Base-by-base conservation (phyloP, 2,329 filamentous ascomycete genomes). In the Alternaria triticina region DNA sequence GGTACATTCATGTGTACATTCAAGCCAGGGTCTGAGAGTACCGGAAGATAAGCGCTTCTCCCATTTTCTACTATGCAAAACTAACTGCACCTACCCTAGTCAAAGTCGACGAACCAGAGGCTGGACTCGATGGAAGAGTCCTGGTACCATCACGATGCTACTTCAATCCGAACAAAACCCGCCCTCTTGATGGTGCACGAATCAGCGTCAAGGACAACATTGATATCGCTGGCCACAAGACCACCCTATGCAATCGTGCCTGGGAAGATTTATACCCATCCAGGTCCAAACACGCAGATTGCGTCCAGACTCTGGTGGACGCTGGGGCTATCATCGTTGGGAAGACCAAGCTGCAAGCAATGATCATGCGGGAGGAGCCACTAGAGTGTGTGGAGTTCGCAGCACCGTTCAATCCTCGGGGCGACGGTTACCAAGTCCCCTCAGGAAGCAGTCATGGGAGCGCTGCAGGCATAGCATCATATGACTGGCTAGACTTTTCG, bases 261-360 rank as follows among this genome's bases (percentile, higher is more conserved):
- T 71, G 51, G 33, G 27, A 45, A 12, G 25, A 55, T 2, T 40
- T 61, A 17, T 66, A 68, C 45, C 52, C 57, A 12, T 45, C 54
- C 3, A 30, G 23, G 3, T 17, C 44, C 25, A 28, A 61, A 12
- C 59, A 30, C 11, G 61, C 68, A n/a, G 36, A 43, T 5, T 43
- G 36, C n/a, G 36, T 43, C 36, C 36, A 43, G n/a, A 43, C 5
- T 17, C n/a, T 43, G 4, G 10, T 27, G n/a, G 20, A 22, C 17
- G 17, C 25, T 8, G 68, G 61, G 17, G 66, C 45, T 10, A 72
- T 85, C 7, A 72, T 86, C 6, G 77, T 87, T 0, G 85, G 85
- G 2, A 86, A 86, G 74, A 85, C 83, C 12, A 85, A 84, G 64
- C 81, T 81, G 3, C 77, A 80, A 0, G 82, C 84, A 62, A 82